Base-by-base conservation (phyloP, 495 filamentous ascomycete species). In the Aspergillus saccharolyticus region DNA sequence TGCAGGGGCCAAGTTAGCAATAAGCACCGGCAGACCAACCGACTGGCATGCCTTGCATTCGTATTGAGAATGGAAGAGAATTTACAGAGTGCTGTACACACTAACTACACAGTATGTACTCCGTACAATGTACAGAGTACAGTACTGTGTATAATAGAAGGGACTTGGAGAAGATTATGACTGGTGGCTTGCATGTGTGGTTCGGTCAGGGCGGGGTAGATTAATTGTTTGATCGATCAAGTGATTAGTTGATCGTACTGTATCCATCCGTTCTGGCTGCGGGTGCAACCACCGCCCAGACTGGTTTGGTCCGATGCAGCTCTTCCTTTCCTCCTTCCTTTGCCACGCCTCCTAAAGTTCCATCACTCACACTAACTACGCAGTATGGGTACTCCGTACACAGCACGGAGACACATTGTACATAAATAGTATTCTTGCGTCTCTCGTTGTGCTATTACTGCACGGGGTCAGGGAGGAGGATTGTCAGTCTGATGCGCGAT, bases 231-330 rank as follows among this genome's bases (percentile, higher is more conserved):
- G 24, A n/a, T 33, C 12, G 19, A 17, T 61, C 53, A 20, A 30
- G 2, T 33, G 48, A 47, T 45, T 39, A 20, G 39, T 18, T 28
- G 25, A 28, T 28, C 25, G n/a, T n/a, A 28, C 4, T 28, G 3
- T 28, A 28, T 28, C 9, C 25, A 15, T 39, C 33, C 33, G 33
- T 39, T 12, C 33, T 8, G 9, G 24, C 42, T 42, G 58, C 54
- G 50, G 54, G 58, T 53, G 48, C 21, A 53, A 54, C 58, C 54
- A 61, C 58, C 25, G 25, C 25, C 55, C 59, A 56, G 63, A 59
- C 59, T 62, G 56, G 63, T 56, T 63, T 60, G 58, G 60, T 63
- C 57, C 63, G 63, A 53, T 54, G 43, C 42, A 39, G 14, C 42
- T 47, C 30, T 16, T 12, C 21, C 42, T 47, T 25, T 16, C 17